These are phyloP conservation scores for Suhomyces kunorum DNA, from an alignment of 1,139 yeast genomes.

Conservation along the genomic window DNA sequence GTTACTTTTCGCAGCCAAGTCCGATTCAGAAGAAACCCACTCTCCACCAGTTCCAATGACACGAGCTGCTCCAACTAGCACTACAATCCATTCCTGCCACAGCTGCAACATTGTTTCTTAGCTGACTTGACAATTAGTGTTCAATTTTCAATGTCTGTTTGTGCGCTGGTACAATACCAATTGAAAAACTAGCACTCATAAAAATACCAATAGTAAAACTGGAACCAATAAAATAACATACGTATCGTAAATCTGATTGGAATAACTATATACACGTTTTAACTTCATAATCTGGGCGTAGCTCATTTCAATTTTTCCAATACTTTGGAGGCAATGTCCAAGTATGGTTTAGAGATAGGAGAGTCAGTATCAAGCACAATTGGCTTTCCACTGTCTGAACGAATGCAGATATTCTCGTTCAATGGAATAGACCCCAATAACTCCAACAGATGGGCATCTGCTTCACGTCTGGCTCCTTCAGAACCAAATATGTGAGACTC, in stretches of 20 bases:
- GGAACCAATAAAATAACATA: no score
- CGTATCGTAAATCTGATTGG: not conserved
- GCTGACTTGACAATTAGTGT: no score
- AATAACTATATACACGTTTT: not conserved
- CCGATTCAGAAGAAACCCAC: no score
- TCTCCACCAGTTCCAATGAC: no score
- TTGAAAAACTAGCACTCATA: no score
- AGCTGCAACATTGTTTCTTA: no score
- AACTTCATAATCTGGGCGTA: not conserved
- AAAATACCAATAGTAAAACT: no score
- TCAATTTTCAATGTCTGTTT: no score
- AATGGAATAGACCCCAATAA: constrained; percentile 71
- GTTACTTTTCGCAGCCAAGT: no score
- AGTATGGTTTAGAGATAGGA: constrained; percentile 38
- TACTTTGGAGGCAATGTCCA: constrained; percentile 43
- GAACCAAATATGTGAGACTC: constrained; percentile 75
- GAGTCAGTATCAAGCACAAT: constrained; percentile 49
- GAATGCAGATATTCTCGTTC: constrained; percentile 58
- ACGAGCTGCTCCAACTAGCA: no score
- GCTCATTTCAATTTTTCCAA: constrained; percentile 16
- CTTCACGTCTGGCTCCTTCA: constrained; percentile 64
- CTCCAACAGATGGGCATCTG: constrained; percentile 49
- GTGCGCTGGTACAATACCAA: no score
- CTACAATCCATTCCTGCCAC: no score
- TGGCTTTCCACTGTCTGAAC: constrained; percentile 68